Conservation (phyloP, 805 yeast species). For the Torulaspora delbrueckii region DNA sequence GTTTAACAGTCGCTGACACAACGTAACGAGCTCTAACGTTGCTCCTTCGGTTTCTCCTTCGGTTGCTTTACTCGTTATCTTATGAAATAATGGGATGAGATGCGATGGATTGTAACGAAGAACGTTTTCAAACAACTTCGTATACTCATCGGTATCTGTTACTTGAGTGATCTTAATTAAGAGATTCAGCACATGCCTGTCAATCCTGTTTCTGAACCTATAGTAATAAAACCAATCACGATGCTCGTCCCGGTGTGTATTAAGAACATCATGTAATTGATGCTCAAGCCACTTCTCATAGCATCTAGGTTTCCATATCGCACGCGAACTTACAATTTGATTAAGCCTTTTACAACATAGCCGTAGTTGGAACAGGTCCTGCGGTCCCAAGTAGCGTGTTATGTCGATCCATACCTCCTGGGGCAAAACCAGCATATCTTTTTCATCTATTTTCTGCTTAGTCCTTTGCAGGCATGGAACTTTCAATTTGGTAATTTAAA, state of each 20-base stretch:
- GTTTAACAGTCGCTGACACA: constrained; percentile 14
- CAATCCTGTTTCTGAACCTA: constrained; percentile 13
- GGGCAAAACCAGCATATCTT: constrained; percentile 8
- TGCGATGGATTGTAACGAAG: constrained; percentile 11
- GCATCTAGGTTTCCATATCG: constrained; percentile 19
- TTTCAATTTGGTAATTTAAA: neutral
- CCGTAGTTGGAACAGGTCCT: constrained; percentile 16
- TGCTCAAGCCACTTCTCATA: constrained; percentile 15
- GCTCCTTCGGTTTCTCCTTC: neutral
- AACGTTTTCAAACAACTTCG: constrained; percentile 1
- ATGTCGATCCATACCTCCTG: constrained; percentile 21
- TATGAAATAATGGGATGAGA: constrained; percentile 11
- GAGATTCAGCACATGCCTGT: constrained; percentile 4
- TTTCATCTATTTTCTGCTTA: neutral
- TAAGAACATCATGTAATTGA: constrained; percentile 10
- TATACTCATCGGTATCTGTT: constrained; percentile 1
- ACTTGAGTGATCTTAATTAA: constrained; percentile 1
- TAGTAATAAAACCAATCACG: constrained; percentile 12
- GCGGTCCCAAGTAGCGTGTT: constrained; percentile 6
- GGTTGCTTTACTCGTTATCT: constrained; percentile 5
- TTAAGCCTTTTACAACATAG: constrained; percentile 11
- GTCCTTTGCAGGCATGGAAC: neutral
- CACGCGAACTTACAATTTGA: constrained; percentile 6
- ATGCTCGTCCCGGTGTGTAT: neutral
- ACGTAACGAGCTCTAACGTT: constrained; percentile 11